A percentile compares a stretch with the other conserved stretches of the same genome.
Conservation (phyloP, 257 asterid species). For the Parsonsia alboflavescens region DNA sequence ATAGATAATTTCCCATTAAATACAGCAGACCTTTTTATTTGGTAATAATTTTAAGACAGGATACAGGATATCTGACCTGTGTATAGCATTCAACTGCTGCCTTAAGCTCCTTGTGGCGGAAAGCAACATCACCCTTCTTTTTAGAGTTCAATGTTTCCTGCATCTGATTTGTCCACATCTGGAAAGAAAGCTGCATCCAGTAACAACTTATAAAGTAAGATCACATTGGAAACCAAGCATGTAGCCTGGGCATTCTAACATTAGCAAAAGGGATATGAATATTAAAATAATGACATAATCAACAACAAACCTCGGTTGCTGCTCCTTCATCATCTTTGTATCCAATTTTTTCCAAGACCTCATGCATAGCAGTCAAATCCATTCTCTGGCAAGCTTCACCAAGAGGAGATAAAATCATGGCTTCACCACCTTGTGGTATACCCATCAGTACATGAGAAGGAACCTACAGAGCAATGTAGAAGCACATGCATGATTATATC, state of each 20-base stretch:
- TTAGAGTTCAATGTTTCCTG: constrained; percentile 41
- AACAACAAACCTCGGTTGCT: constrained; percentile 63
- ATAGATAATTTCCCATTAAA: not conserved
- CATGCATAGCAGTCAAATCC: constrained; percentile 90
- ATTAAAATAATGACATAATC: not conserved
- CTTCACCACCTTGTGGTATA: constrained; percentile 49
- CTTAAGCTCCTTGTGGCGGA: constrained; percentile 38
- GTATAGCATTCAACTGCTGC: constrained; percentile 41
- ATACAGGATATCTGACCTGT: constrained; percentile 24
- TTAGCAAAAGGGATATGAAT: not conserved
- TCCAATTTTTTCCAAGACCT: constrained; percentile 68
- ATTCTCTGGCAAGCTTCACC: constrained; percentile 94
- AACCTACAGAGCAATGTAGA: constrained; percentile 42
- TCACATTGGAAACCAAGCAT: not conserved
- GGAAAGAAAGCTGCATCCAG: constrained; percentile 42
- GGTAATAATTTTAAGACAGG: not conserved
- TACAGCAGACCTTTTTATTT: not conserved
- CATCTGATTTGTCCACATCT: constrained; percentile 53
- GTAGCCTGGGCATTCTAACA: too few relatives aligned
- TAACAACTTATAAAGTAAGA: not conserved
- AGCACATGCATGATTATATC: not conserved
- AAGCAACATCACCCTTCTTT: constrained; percentile 46
- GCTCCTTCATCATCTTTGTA: constrained; percentile 92
- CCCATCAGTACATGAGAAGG: constrained; percentile 82
- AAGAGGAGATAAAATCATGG: constrained; percentile 55